Evolutionary conservation across 257 asterid genomes (phyloP), one percentile per base, ranked within the genome.

Genomic region (Paulownia fortunei): DNA sequence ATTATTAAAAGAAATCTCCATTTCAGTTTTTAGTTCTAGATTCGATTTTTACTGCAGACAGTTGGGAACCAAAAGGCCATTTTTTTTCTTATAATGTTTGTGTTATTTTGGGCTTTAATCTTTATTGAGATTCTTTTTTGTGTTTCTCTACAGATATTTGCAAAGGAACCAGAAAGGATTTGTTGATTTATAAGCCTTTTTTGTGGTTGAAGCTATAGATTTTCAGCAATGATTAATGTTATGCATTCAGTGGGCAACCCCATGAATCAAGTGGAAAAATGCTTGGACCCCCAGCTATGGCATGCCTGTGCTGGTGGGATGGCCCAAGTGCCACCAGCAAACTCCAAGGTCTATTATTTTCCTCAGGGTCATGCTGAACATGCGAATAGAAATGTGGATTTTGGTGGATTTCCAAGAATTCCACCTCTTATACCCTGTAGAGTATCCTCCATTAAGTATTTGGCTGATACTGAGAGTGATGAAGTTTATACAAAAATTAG

Each of bases 231-330:
- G 97, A 88, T 88, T 77, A 85, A 87, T 69, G 86, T 89, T 23
- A 91, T 91, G 92, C 82, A 88, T 82, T 81, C 89, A 3, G 60
- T 73, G 63, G 86, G 52, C 72, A 82, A 79, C 56, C 88, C 91
- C 71, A 74, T 88, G 87, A 89, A 82, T 59, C 87, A 82, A 72
- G 81, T 58, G 80, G 89, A 88, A 18, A 91, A 86, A 67, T 46
- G 83, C 77, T 82, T 91, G 90, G 94, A 93, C 72, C 82, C 94
- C 1, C 91, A 91, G 83, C 70, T 93, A 77, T 91, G 98, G 98
- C 97, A 91, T 81, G 98, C 98, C 44, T 93, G 97, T 69, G 98
- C 98, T 2, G 97, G 96, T 32, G 97, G 98, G 8, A 88, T 93
- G 96, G 96, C 90, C 37, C 96, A 88, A 81, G 76, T 91, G 69